A percentile compares a stretch with the other conserved stretches of the same genome.
Evolutionary conservation across 176 grass and related monocot genomes (phyloP).

Genomic region (bread wheat (Triticum aestivum)): IWGSC_CS_RefSeq_v2.1 NC_057805.1:390980721-390981220

Average conservation of each 20-base stretch:
- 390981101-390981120: slow-evolving; percentile 59
- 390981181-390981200: slow-evolving; percentile 70
- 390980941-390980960: slow-evolving; percentile 14
- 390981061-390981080: background rate
- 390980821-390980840: too few species aligned
- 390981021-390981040: background rate
- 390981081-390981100: background rate
- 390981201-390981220: slow-evolving; percentile 76
- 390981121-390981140: slow-evolving; percentile 86
- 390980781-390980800: too few species aligned
- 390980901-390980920: background rate
- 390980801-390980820: too few species aligned
- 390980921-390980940: slow-evolving; percentile 8
- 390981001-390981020: slow-evolving; percentile 66
- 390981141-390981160: slow-evolving; percentile 67
- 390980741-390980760: too few species aligned
- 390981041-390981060: background rate
- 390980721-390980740: too few species aligned
- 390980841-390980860: too few species aligned
- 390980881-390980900: too few species aligned
- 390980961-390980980: slow-evolving; percentile 49
- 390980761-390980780: too few species aligned
- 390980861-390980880: too few species aligned
- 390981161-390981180: slow-evolving; percentile 75
- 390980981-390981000: slow-evolving; percentile 54